A percentile compares a stretch with the other conserved stretches of the same genome.
These are phyloP conservation scores for Allium fistulosum DNA, from an alignment of 106 monocot genomes.

Conservation along the genomic window DNA sequence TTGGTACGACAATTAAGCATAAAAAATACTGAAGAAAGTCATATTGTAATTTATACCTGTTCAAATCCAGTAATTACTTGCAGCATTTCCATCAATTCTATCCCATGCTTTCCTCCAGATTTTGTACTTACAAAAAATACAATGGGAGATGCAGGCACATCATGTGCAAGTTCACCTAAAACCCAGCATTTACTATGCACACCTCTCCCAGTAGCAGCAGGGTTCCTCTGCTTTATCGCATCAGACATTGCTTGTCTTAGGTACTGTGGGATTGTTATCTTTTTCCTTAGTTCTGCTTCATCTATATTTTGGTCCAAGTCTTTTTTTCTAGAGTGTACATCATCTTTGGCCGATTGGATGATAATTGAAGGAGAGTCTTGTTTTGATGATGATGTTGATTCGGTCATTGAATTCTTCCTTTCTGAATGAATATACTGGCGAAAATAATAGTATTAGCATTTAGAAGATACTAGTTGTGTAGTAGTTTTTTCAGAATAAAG, in stretches of 20 bases:
- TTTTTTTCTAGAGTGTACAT: too few relatives aligned
- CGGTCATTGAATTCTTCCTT: too few relatives aligned
- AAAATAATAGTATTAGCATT: too few relatives aligned
- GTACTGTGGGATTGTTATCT: slow-evolving; percentile 57
- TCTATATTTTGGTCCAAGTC: slow-evolving; percentile 21
- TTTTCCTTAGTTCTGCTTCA: slow-evolving; percentile 50
- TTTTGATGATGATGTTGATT: too few relatives aligned
- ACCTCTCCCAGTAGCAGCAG: slow-evolving; percentile 8
- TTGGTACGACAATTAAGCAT: too few relatives aligned
- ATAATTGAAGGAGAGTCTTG: too few relatives aligned
- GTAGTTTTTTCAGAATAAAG: too few relatives aligned
- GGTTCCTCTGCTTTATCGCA: slow-evolving; percentile 36
- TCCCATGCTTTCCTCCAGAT: slow-evolving; percentile 76
- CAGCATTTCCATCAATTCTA: slow-evolving; percentile 50
- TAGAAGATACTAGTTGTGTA: too few relatives aligned
- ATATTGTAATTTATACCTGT: slow-evolving; percentile 35
- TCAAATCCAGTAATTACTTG: slow-evolving; percentile 62
- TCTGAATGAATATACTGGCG: too few relatives aligned
- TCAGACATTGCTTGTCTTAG: slow-evolving; percentile 36
- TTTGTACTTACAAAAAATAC: slow-evolving; percentile 79
- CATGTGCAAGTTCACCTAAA: neutral
- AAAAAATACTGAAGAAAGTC: neutral
- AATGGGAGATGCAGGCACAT: slow-evolving; percentile 48
- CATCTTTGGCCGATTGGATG: too few relatives aligned
- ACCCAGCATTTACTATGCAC: too few relatives aligned